Evolutionary conservation across 2,329 filamentous ascomycete genomes (phyloP).

Genomic region (Colletotrichum lindemuthianum): DNA sequence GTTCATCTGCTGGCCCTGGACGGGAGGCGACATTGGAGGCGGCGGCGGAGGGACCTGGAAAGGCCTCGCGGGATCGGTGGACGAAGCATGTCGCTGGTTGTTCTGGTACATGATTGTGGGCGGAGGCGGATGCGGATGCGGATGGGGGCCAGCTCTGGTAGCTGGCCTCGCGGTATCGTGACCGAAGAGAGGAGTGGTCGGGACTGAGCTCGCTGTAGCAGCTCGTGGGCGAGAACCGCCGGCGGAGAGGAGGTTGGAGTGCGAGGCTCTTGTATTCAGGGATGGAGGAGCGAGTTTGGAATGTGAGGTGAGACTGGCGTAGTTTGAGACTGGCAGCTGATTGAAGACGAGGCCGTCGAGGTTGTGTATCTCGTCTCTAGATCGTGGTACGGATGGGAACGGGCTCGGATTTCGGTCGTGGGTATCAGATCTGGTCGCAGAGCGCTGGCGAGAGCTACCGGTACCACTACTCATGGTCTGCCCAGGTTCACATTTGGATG

Average conservation of each 20-base stretch:
- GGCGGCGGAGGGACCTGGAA: conserved; percentile 67
- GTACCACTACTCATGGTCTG: conserved; percentile 35
- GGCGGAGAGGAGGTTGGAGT: conserved; percentile 25
- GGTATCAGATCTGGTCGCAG: conserved; percentile 37
- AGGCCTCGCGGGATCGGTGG: conserved; percentile 59
- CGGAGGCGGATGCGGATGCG: conserved; percentile 13
- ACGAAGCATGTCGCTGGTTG: conserved; percentile 59
- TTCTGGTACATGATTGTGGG: conserved; percentile 64
- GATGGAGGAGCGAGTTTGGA: conserved; percentile 9
- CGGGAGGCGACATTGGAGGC: conserved; percentile 64
- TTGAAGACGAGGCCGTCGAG: conserved; percentile 36
- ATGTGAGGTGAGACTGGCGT: neutral
- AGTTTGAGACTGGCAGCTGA: conserved; percentile 20
- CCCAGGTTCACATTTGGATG: conserved; percentile 21
- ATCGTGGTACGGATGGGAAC: conserved; percentile 33
- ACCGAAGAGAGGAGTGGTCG: conserved; percentile 27
- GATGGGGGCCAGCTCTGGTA: conserved; percentile 26
- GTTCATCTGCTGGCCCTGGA: conserved; percentile 52
- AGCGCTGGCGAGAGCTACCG: conserved; percentile 34
- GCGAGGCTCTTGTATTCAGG: conserved; percentile 2
- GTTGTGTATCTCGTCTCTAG: conserved; percentile 38
- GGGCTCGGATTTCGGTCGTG: conserved; percentile 30
- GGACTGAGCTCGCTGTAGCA: conserved; percentile 32
- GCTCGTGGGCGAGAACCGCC: conserved; percentile 34
- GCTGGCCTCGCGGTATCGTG: conserved; percentile 31